Evolutionary conservation across 2,329 filamentous ascomycete genomes (phyloP).

Genomic region (Fusarium foetens): DNA sequence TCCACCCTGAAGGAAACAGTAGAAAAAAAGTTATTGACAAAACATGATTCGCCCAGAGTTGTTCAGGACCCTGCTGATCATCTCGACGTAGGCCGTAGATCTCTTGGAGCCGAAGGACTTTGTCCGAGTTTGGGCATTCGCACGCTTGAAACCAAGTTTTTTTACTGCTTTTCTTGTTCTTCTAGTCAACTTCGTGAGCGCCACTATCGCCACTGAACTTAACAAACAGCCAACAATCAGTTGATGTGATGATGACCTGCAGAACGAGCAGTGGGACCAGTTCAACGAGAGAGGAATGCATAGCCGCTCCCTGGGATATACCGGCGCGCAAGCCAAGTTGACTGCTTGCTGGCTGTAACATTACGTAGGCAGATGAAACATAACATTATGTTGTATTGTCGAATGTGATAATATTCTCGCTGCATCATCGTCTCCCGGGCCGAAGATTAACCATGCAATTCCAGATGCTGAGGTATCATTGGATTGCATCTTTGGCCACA

Average conservation of each 20-base stretch:
- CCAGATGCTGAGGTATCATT: constrained; percentile 5
- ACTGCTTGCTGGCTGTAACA: not conserved
- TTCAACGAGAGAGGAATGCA: constrained; percentile 26
- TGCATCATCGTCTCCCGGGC: constrained; percentile 5
- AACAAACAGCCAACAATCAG: constrained; percentile 4
- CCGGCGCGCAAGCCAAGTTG: not conserved
- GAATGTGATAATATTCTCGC: constrained; percentile 22
- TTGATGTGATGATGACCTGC: constrained; percentile 14
- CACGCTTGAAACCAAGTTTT: constrained; percentile 32
- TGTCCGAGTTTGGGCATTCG: constrained; percentile 13
- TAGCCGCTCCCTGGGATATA: constrained; percentile 2
- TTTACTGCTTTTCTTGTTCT: not conserved
- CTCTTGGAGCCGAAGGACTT: constrained; percentile 18
- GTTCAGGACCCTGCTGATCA: constrained; percentile 39
- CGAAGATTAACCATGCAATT: constrained; percentile 34
- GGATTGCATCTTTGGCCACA: constrained; percentile 6
- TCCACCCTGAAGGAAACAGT: constrained; percentile 1
- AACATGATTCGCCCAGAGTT: constrained; percentile 25
- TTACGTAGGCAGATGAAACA: constrained; percentile 20
- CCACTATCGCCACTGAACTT: constrained; percentile 29
- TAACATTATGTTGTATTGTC: constrained; percentile 1
- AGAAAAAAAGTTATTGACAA: not conserved
- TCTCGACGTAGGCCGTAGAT: constrained; percentile 35
- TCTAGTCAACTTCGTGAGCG: constrained; percentile 9
- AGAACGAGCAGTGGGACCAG: constrained; percentile 21